Evolutionary conservation across 2,329 filamentous ascomycete genomes (phyloP), one percentile per base, ranked within the genome.

Genomic region (Pseudogymnoascus sp.): DNA sequence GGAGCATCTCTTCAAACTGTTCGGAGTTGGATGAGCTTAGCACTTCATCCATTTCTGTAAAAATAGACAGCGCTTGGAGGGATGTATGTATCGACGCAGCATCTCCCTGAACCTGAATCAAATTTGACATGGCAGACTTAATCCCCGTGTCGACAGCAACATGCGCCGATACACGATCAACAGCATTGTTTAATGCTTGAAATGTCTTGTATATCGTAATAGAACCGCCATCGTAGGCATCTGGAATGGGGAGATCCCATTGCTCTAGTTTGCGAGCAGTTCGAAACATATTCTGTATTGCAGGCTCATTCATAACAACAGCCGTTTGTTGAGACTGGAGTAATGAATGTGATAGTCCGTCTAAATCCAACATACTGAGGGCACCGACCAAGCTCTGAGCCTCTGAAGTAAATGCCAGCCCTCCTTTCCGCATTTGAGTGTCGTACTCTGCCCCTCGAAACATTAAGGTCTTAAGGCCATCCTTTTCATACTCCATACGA

Each of bases 371-470:
- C 42, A 83, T 86, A 64, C 90, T 88, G 4, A 99, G 79, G 2
- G 91, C 90, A 64, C 86, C 87, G 1, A 96, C 82, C 9, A 96
- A 80, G 5, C 87, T 88, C 64, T 87, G 80, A 0, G 84, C 83
- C 72, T 93, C 90, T 1, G 78, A 68, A 8, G 80, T 75, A 2
- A 85, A 82, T 3, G 80, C 76, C 23, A 80, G 75, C 63, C 88
- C 82, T 18, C 80, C 77, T 28, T 81, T 79, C 31, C 88, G 85
- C 69, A 97, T 83, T 65, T 93, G 87, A 68, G 89, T 93, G 73
- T 99, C 93, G 68, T 96, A 91, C 68, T 93, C 89, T 37, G 95
- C 95, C 34, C 93, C 91, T 64, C 93, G 88, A 69, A 97, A 96
- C 23, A 95, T 88, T 16, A 99, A 82, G 67, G 90, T 93, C 72